Evolutionary conservation across 2,329 filamentous ascomycete genomes (phyloP).

Genomic region (Microcyclospora tardicrescens): DNA sequence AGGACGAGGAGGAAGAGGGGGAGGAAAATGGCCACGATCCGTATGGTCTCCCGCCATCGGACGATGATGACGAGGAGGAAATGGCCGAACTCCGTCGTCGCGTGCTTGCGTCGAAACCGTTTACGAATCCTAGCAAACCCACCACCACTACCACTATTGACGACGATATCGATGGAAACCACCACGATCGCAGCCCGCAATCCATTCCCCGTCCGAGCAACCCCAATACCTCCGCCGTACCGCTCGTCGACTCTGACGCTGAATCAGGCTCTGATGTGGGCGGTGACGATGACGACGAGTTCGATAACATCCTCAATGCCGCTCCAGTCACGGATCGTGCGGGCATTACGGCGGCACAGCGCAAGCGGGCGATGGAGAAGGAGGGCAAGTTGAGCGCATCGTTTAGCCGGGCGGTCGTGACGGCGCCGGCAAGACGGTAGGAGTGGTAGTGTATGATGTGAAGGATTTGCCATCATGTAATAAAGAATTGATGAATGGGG

Average conservation of each 20-base stretch:
- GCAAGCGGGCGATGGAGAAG: conserved; percentile 38
- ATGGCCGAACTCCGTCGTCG: conserved; percentile 87
- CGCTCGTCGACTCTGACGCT: conserved; percentile 45
- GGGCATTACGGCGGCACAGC: conserved; percentile 53
- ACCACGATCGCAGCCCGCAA: conserved; percentile 41
- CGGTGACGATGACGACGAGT: conserved; percentile 55
- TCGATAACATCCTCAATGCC: conserved; percentile 86
- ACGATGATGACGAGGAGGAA: conserved; percentile 77
- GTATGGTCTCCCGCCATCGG: conserved; percentile 60
- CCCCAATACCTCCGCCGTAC: conserved; percentile 31
- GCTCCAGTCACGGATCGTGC: conserved; percentile 79
- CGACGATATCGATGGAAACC: conserved; percentile 21
- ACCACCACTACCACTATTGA: conserved; percentile 20
- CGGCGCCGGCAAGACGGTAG: conserved; percentile 35
- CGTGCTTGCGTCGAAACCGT: conserved; percentile 84
- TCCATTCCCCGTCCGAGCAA: conserved; percentile 48
- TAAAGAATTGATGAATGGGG: neutral
- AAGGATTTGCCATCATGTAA: no score
- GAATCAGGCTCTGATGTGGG: conserved; percentile 61
- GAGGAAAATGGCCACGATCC: conserved; percentile 47
- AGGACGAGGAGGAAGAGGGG: conserved; percentile 28
- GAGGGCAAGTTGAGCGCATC: conserved; percentile 31
- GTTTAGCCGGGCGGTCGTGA: conserved; percentile 36
- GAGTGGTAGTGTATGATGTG: conserved; percentile 1
- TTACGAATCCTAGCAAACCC: conserved; percentile 45